A percentile compares a stretch with the other conserved stretches of the same genome.
Conservation (phyloP, 2,329 filamentous ascomycete genomes). For the Fusarium avenaceum region DNA sequence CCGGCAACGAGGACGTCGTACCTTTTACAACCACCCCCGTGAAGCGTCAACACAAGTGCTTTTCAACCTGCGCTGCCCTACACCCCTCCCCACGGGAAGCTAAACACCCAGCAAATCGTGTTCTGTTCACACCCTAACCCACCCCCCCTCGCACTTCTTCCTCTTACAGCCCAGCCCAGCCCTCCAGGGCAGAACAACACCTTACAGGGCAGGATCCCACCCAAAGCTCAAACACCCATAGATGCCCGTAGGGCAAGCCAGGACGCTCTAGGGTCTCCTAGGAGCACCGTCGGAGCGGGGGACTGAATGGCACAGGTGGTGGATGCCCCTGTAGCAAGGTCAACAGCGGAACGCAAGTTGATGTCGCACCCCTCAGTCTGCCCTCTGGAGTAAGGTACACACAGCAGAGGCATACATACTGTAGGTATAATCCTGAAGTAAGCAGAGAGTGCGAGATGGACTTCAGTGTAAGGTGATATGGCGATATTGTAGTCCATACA, state of each 20-base stretch:
- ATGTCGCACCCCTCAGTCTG: slow-evolving; percentile 19
- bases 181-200: slow-evolving; percentile 40
- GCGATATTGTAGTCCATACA: not conserved
- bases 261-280: slow-evolving; percentile 15
- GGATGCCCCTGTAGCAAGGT: slow-evolving; percentile 18
- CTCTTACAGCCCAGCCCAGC: slow-evolving; percentile 12
- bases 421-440: slow-evolving; percentile 10
- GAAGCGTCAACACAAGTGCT: slow-evolving; percentile 3
- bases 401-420: not conserved
- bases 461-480: not conserved
- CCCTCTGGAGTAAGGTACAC: not conserved
- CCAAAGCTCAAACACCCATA: slow-evolving; percentile 1
- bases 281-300: slow-evolving; percentile 26
- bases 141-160: not conserved
- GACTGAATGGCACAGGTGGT: not conserved
- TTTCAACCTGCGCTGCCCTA: slow-evolving; percentile 25
- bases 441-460: slow-evolving; percentile 23
- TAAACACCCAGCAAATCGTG: slow-evolving; percentile 7
- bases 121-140: slow-evolving; percentile 5
- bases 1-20: slow-evolving; percentile 25
- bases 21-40: slow-evolving; percentile 8
- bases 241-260: slow-evolving; percentile 32
- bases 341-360: slow-evolving; percentile 28
- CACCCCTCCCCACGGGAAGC: slow-evolving; percentile 35
- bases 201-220: slow-evolving; percentile 27